phyloP scores from a whole-genome alignment of 2,329 filamentous ascomycete species.

The Paraphaeosphaeria sporulosa region DNA sequence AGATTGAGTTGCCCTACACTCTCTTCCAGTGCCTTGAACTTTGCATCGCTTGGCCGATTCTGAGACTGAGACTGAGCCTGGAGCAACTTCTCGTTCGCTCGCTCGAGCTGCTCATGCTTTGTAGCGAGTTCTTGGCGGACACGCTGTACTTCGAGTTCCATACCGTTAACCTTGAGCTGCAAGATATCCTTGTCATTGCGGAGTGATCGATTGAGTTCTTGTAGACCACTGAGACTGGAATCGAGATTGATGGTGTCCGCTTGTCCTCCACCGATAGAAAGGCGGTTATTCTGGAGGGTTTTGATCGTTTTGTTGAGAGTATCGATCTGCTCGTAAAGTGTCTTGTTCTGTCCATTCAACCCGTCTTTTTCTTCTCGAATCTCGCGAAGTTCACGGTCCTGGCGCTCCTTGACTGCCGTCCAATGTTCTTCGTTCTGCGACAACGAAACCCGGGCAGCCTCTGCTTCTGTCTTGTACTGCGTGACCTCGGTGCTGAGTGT shows the following conservation, averaged over 20 bases:
- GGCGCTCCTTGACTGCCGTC: conserved; percentile 79
- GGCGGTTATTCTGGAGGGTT: conserved; percentile 77
- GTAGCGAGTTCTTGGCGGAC: conserved; percentile 91
- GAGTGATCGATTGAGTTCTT: conserved; percentile 90
- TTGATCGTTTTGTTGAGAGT: conserved; percentile 81
- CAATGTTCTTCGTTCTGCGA: conserved; percentile 86
- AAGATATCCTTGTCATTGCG: conserved; percentile 97
- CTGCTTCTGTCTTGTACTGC: conserved; percentile 78
- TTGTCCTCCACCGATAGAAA: conserved; percentile 62
- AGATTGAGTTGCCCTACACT: conserved; percentile 96
- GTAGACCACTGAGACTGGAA: conserved; percentile 75
- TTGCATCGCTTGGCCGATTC: conserved; percentile 74
- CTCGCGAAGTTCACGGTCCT: conserved; percentile 85
- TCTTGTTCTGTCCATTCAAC: conserved; percentile 84
- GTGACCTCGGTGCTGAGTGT: conserved; percentile 81
- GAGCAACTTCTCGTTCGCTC: conserved; percentile 85
- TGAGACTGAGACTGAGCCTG: conserved; percentile 83
- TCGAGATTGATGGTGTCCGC: conserved; percentile 58
- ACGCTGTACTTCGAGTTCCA: conserved; percentile 85
- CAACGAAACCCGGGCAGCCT: conserved; percentile 82
- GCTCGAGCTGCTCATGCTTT: conserved; percentile 85
- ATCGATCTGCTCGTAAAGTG: conserved; percentile 89
- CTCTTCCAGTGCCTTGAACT: conserved; percentile 89
- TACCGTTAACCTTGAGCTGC: conserved; percentile 93
- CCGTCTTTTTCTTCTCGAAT: conserved; percentile 82